phyloP scores from a whole-genome alignment of 306 rosid species.

The Citrullus mucosospermus region DNA sequence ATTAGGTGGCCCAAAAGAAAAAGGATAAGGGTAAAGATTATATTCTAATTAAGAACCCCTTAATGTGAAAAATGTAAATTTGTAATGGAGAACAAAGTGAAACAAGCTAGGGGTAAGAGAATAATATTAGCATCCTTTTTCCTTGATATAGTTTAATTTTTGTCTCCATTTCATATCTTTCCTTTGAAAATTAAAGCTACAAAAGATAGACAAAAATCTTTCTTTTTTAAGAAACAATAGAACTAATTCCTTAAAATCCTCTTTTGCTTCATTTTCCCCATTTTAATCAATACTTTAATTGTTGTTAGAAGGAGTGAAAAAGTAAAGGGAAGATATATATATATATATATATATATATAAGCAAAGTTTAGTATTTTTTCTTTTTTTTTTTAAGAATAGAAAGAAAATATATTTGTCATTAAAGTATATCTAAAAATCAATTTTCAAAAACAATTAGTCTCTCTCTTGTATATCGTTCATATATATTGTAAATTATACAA shows the following conservation, averaged over 20 bases:
- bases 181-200: background rate
- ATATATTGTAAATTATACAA: too few relatives aligned
- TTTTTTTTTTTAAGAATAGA: too few relatives aligned
- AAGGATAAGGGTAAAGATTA: background rate
- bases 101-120: background rate
- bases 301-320: too few relatives aligned
- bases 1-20: background rate
- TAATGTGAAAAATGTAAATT: background rate
- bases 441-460: background rate
- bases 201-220: background rate
- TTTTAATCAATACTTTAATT: too few relatives aligned
- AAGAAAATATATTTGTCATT: too few relatives aligned
- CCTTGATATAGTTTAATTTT: background rate
- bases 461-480: background rate
- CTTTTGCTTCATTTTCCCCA: too few relatives aligned
- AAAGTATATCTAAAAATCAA: too few relatives aligned
- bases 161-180: background rate
- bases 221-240: too few relatives aligned
- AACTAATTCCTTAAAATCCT: too few relatives aligned
- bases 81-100: background rate
- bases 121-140: background rate
- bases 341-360: too few relatives aligned
- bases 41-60: background rate
- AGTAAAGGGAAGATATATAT: too few relatives aligned
- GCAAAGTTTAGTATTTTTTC: too few relatives aligned